phyloP scores from a whole-genome alignment of 2,329 filamentous ascomycete species.

The Falciphora oryzae region DNA sequence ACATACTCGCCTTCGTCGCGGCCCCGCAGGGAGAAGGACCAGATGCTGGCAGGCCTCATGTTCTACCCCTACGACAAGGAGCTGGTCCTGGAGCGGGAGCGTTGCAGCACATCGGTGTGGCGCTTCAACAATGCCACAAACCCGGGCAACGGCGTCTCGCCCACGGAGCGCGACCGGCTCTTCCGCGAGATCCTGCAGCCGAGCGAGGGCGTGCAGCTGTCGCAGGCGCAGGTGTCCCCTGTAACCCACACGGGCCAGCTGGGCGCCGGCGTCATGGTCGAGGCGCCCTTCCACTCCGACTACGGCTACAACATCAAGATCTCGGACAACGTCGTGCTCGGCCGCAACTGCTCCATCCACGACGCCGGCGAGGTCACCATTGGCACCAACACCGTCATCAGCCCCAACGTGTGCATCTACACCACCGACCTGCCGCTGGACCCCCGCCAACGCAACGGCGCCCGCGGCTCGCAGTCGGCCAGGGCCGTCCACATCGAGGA shows the following conservation, averaged over 20 bases:
- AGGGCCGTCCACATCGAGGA: constrained; percentile 73
- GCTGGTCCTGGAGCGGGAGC: constrained; percentile 75
- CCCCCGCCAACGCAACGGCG: constrained; percentile 66
- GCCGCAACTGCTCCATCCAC: constrained; percentile 75
- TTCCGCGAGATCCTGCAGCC: constrained; percentile 69
- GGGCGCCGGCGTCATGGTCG: constrained; percentile 71
- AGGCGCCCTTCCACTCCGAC: constrained; percentile 86
- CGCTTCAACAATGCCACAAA: constrained; percentile 81
- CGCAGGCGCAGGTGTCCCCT: constrained; percentile 47
- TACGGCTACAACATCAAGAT: constrained; percentile 94
- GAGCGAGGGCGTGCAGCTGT: constrained; percentile 47
- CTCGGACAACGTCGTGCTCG: constrained; percentile 78
- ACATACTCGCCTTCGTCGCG: constrained; percentile 34
- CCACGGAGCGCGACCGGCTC: constrained; percentile 60
- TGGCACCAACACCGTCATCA: constrained; percentile 70
- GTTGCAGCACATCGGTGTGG: constrained; percentile 75
- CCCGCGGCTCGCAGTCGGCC: constrained; percentile 64
- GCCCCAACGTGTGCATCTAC: constrained; percentile 81
- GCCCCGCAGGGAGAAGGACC: constrained; percentile 68
- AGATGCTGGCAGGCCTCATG: constrained; percentile 77
- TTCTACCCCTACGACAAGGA: constrained; percentile 76
- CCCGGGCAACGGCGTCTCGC: constrained; percentile 64
- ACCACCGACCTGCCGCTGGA: constrained; percentile 69
- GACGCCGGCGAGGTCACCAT: constrained; percentile 82
- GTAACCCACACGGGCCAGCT: constrained; percentile 55